Evolutionary conservation across 2,329 filamentous ascomycete genomes (phyloP).

Genomic region (Coniella vitis): DNA sequence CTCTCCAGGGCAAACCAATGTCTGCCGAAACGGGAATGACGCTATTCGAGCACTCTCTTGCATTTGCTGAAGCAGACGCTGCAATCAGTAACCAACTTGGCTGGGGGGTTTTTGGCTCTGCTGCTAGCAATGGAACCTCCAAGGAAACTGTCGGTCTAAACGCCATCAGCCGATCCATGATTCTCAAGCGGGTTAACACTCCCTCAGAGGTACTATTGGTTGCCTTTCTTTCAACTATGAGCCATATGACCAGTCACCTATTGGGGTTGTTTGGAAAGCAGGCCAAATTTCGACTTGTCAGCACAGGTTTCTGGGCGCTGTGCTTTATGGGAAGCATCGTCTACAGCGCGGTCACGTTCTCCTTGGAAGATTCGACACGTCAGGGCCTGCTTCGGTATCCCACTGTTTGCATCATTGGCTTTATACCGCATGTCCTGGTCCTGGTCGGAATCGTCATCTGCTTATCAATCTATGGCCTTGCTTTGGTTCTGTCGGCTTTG

Average conservation of each 20-base stretch:
- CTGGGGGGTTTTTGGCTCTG: conserved; percentile 55
- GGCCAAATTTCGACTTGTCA: conserved; percentile 71
- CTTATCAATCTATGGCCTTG: conserved; percentile 67
- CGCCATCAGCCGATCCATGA: conserved; percentile 54
- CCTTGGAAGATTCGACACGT: conserved; percentile 50
- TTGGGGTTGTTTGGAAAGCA: conserved; percentile 77
- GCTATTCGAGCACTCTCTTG: conserved; percentile 89
- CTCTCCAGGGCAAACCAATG: conserved; percentile 73
- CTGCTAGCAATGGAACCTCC: conserved; percentile 35
- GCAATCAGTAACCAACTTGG: conserved; percentile 76
- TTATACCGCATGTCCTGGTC: conserved; percentile 89
- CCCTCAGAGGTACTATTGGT: conserved; percentile 84
- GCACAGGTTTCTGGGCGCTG: conserved; percentile 82
- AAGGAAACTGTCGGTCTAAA: conserved; percentile 29
- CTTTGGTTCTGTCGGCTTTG: conserved; percentile 68
- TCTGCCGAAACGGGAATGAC: conserved; percentile 92
- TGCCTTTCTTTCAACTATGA: conserved; percentile 80
- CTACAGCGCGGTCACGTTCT: conserved; percentile 63
- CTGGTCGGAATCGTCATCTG: conserved; percentile 72
- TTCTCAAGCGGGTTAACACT: conserved; percentile 77
- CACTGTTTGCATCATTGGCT: conserved; percentile 89
- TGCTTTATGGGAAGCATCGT: conserved; percentile 83
- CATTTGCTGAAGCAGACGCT: conserved; percentile 91
- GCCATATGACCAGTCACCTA: conserved; percentile 77
- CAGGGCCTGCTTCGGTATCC: conserved; percentile 78